Percentiles rank a stretch among this genome's conserved stretches.
Conservation (phyloP, 1,284 basidiomycete genomes). For the Mrakiaceae sp. region DNA sequence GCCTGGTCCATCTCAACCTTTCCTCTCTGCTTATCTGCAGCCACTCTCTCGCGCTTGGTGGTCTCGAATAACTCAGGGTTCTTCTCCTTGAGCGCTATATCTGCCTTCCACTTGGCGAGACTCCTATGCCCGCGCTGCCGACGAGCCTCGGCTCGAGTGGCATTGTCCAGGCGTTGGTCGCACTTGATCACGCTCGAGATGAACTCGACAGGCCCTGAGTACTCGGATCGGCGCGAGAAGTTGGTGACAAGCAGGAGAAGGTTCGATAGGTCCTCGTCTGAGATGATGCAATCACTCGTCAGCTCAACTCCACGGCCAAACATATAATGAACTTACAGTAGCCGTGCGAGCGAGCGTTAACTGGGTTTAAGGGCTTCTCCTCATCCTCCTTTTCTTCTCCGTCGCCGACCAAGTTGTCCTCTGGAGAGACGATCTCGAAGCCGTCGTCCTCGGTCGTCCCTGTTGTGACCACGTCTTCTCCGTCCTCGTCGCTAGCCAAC, state of each 20-base stretch:
- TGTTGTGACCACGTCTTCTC: no score
- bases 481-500: background rate
- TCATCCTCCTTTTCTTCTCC: background rate
- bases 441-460: background rate
- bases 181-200: no score
- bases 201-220: no score
- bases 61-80: constrained; percentile 19
- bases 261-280: background rate
- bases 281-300: no score
- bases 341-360: background rate
- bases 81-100: constrained; percentile 22
- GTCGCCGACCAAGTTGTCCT: background rate
- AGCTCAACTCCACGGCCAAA: no score
- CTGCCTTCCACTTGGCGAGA: constrained; percentile 19
- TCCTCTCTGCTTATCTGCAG: constrained; percentile 18
- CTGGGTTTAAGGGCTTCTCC: background rate
- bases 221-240: background rate
- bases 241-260: background rate
- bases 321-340: background rate
- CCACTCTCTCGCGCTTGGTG: constrained; percentile 26
- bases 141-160: background rate
- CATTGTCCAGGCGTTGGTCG: no score
- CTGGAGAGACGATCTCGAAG: background rate
- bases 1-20: no score
- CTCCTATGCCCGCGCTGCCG: background rate